Conservation (phyloP, 352 stramenopile species). For the Phytophthora citrophthora region DNA sequence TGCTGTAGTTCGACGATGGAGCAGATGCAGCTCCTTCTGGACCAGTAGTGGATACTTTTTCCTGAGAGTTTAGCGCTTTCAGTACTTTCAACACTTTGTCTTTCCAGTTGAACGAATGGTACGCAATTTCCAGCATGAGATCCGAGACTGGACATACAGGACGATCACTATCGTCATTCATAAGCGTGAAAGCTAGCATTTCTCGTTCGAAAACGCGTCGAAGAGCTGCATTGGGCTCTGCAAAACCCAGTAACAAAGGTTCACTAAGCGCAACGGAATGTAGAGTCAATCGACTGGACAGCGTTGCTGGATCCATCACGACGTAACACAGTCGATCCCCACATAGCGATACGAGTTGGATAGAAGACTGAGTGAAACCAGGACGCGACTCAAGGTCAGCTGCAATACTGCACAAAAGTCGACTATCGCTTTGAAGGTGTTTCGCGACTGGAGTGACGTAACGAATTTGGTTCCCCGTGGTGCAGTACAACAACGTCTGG, state of each 20-base stretch:
- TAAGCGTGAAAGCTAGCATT: conserved; percentile 56
- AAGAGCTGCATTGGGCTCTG: conserved; percentile 37
- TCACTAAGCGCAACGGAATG: conserved; percentile 60
- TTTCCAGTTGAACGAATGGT: conserved; percentile 66
- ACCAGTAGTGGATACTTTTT: conserved; percentile 13
- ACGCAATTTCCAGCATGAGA: conserved; percentile 45
- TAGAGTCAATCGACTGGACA: conserved; percentile 46
- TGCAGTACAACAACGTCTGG: conserved; percentile 70
- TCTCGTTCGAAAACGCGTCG: conserved; percentile 70
- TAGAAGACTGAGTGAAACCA: conserved; percentile 19
- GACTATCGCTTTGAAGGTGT: conserved; percentile 15
- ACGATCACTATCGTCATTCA: conserved; percentile 44
- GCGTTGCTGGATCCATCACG: conserved; percentile 41
- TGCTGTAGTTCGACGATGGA: conserved; percentile 47
- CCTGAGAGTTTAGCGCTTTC: conserved; percentile 36
- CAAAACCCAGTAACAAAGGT: conserved; percentile 57
- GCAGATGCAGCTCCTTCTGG: conserved; percentile 13
- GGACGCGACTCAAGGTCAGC: conserved; percentile 13
- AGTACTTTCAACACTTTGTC: conserved; percentile 58
- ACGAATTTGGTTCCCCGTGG: conserved; percentile 51
- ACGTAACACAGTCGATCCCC: conserved; percentile 66
- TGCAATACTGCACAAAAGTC: conserved; percentile 37
- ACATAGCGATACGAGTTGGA: conserved; percentile 54
- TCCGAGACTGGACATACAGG: conserved; percentile 58
- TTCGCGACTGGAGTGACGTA: conserved; percentile 53